A percentile compares a stretch with the other conserved stretches of the same genome.
Conservation (phyloP, 2,329 filamentous ascomycete species). For the Phialemonium atrogriseum region DNA sequence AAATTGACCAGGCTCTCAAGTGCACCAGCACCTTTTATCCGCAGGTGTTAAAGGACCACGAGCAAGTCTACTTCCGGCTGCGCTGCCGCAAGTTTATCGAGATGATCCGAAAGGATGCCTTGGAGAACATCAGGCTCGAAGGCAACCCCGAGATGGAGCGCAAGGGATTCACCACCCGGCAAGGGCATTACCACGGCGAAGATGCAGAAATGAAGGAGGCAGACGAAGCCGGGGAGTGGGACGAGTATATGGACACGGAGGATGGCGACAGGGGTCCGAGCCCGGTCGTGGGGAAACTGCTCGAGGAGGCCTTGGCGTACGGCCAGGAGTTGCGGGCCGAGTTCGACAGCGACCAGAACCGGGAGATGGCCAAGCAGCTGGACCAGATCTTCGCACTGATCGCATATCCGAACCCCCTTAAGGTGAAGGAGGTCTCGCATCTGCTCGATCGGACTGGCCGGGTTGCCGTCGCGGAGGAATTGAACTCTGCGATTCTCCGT, state of each 20-base stretch:
- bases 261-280: constrained; percentile 28
- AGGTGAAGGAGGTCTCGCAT: constrained; percentile 65
- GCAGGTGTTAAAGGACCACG: constrained; percentile 68
- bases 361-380: constrained; percentile 64
- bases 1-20: constrained; percentile 85
- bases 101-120: constrained; percentile 72
- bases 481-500: constrained; percentile 91
- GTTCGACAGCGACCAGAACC: constrained; percentile 62
- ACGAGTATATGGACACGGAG: constrained; percentile 50
- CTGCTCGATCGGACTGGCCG: constrained; percentile 70
- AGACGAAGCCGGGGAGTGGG: constrained; percentile 36
- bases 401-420: constrained; percentile 74
- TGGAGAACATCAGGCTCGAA: constrained; percentile 46
- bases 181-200: constrained; percentile 32
- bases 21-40: constrained; percentile 73
- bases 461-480: constrained; percentile 76
- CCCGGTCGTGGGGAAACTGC: constrained; percentile 32
- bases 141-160: constrained; percentile 11
- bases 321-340: constrained; percentile 71
- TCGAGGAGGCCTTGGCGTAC: constrained; percentile 66
- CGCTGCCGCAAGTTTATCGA: constrained; percentile 91
- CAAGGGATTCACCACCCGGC: constrained; percentile 22
- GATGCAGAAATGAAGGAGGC: constrained; percentile 50
- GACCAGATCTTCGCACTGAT: constrained; percentile 82
- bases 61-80: constrained; percentile 79